Evolutionary conservation across 768 basidiomycete genomes (phyloP), one percentile per base, ranked within the genome.

Genomic region (Tulasnella sp.): DNA sequence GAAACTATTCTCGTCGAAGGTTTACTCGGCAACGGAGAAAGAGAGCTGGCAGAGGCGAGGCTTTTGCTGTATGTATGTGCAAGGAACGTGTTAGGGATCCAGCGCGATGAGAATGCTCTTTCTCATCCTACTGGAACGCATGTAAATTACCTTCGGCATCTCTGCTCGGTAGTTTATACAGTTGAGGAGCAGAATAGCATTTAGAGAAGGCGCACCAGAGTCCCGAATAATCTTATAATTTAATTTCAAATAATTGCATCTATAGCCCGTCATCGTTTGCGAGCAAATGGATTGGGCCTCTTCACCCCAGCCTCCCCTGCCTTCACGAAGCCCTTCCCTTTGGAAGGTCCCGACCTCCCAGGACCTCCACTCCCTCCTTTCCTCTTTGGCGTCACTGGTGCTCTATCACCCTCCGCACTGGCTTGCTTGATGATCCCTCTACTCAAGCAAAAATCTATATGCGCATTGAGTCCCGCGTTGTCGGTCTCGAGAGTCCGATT

Each of bases 401-500:
- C 68, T 31, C 29, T 36, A 45, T 38, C 58, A 17, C 77, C 78
- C 31, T 74, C 25, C 64, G 79, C 80, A 75, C 92, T 91, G 0
- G 92, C 92, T 80, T 92, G 88, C 77, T 87, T 83, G 78, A 97
- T 95, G 2, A 89, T 91, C 31, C 87, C 88, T 76, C 89, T 88
- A 81, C 93, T 96, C 71, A 97, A 82, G 80, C 96, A 97, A 80
- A 90, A 92, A 82, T 97, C 95, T 64, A 97, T 86, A 80, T 97
- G 95, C n/a, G 88, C 85, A 81, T 97, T 97, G 40, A 97, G 83
- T 5, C 88, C 90, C 69, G 87, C 85, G 81, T 97, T 97, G 81
- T 94, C 90, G 0, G 87, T 89, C 77, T 86, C 84, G 74, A 94
- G 81, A 15, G 83, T 81, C 80, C 88, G 89, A 34, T 83, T 81